Base-by-base conservation (phyloP, 352 stramenopile species). In the Phytophthora fragariaefolia region DNA sequence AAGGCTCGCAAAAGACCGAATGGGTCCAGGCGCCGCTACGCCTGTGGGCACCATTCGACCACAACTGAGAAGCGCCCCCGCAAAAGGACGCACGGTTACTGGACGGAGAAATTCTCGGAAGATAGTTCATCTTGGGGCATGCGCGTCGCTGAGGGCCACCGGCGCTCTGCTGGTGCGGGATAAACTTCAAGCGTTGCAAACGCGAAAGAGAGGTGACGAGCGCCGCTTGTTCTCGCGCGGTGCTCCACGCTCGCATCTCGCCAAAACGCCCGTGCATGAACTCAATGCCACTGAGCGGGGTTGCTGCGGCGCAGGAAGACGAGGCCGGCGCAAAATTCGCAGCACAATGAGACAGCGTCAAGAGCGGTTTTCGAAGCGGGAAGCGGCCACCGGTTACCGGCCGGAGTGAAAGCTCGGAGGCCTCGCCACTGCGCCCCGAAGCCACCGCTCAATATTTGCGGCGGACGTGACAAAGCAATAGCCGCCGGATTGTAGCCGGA, bases 101-200 rank as follows among this genome's bases (percentile, higher is more conserved):
- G 15, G 56, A 46, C 47, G 52, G 62, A 65, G 63, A 72, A 67
- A 51, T 74, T 75, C 53, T 61, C 30, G 32, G 43, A 75, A 68
- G 42, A 50, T 42, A 62, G 48, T 50, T 26, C 24, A 27, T 73
- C 49, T 20, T 59, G 60, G 58, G 58, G 59, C 40, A 32, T 58
- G 63, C n/a, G 38, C 18, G 20, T 26, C 49, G 42, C 38, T 60
- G 47, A 54, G n/a, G 26, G 23, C 22, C 9, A 27, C 13, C 3
- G 20, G 23, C 13, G 18, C 28, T 48, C n/a, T n/a, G n/a, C n/a
- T n/a, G n/a, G n/a, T n/a, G n/a, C n/a, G n/a, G n/a, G n/a, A n/a
- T n/a, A 56, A 53, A 71, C 36, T 71, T 74, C 54, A 67, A 67
- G 38, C 48, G 66, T 74, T 71, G 60, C 60, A 71, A 66, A 71